Conservation (phyloP, 306 rosid genomes). For the Cotoneaster glaucophyllus region DNA sequence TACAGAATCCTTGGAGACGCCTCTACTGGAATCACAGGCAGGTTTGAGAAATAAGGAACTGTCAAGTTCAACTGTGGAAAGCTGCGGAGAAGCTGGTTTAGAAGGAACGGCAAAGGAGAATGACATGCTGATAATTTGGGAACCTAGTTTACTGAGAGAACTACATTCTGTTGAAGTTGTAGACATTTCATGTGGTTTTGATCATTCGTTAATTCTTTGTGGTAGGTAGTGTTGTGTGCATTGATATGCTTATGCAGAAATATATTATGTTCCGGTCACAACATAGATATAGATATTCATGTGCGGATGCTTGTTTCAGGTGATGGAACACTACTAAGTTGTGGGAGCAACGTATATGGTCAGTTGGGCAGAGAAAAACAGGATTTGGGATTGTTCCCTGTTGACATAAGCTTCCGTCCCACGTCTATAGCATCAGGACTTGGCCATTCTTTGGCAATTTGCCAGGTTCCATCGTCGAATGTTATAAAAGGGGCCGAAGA, state of each 20-base stretch:
- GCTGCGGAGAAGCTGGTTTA: conserved; percentile 62
- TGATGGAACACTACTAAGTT: conserved; percentile 59
- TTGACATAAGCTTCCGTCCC: conserved; percentile 45
- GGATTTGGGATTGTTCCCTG: conserved; percentile 67
- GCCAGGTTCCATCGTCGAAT: conserved; percentile 34
- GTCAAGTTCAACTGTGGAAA: conserved; percentile 39
- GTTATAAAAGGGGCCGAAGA: conserved; percentile 26
- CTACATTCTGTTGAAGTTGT: conserved; percentile 44
- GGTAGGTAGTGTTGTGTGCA: conserved; percentile 39
- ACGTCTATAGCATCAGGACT: conserved; percentile 70
- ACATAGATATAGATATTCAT: neutral
- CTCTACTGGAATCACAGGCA: conserved; percentile 41
- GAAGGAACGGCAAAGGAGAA: conserved; percentile 65
- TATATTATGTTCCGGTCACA: neutral
- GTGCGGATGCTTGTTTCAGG: conserved; percentile 41
- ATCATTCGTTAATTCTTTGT: conserved; percentile 78
- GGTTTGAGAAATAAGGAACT: conserved; percentile 11
- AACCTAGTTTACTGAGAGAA: conserved; percentile 65
- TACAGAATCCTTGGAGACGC: conserved; percentile 42
- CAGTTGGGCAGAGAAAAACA: conserved; percentile 62
- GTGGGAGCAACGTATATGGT: conserved; percentile 75
- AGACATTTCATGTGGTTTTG: conserved; percentile 86
- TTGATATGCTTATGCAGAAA: conserved; percentile 5
- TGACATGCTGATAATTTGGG: conserved; percentile 81
- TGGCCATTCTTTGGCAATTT: conserved; percentile 88